phyloP scores from a whole-genome alignment of 2,329 filamentous ascomycete genomes.

The Cercospora zeae-maydis region DNA sequence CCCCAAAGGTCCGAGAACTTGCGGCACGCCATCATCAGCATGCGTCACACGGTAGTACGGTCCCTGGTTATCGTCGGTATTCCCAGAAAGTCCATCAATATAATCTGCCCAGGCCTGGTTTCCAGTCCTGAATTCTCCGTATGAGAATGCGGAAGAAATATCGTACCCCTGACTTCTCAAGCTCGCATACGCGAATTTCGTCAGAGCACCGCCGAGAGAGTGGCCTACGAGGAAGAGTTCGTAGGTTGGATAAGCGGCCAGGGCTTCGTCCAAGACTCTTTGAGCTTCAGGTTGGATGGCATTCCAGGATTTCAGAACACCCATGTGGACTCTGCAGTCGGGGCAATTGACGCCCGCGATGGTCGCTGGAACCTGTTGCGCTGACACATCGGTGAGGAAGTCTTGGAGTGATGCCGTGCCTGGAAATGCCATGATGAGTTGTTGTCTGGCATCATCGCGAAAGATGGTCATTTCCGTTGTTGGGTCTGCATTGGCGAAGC shows the following conservation, averaged over 20 bases:
- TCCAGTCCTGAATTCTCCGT: constrained; percentile 12
- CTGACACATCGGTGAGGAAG: constrained; percentile 11
- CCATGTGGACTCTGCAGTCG: constrained; percentile 11
- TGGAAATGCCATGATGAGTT: constrained; percentile 16
- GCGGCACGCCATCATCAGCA: constrained; percentile 8
- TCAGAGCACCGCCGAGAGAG: constrained; percentile 12
- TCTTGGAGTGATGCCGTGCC: constrained; percentile 14
- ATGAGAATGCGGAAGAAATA: constrained; percentile 9
- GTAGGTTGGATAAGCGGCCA: constrained; percentile 4
- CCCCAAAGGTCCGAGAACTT: background rate
- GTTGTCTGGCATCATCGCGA: constrained; percentile 8
- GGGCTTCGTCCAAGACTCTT: background rate
- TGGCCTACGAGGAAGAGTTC: constrained; percentile 11
- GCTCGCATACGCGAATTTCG: constrained; percentile 10
- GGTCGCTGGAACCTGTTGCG: constrained; percentile 8
- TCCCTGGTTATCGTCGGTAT: background rate
- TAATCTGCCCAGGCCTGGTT: constrained; percentile 10
- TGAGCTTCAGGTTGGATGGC: background rate
- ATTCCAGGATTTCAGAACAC: constrained; percentile 12
- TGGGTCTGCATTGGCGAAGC: constrained; percentile 12
- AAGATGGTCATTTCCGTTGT: constrained; percentile 14
- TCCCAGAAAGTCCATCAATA: constrained; percentile 4
- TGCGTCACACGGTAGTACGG: constrained; percentile 17
- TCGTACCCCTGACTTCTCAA: constrained; percentile 4
- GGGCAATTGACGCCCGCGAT: constrained; percentile 13